Evolutionary conservation across 2,329 filamentous ascomycete species (phyloP), one percentile per base, ranked within the genome.

Genomic region (Nigrospora osmanthi): DNA sequence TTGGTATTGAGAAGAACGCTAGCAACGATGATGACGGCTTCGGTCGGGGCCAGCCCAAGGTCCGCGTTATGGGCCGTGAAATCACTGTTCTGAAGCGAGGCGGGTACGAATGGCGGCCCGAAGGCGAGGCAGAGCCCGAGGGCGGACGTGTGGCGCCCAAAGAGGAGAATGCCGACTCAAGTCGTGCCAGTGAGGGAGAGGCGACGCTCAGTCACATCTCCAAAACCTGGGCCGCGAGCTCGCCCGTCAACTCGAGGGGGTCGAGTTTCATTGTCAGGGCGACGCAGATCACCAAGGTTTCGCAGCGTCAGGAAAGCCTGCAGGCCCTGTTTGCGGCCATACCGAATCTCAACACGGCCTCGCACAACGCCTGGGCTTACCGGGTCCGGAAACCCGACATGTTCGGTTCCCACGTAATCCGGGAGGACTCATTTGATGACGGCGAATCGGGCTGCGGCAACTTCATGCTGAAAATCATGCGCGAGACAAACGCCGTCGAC

Each of bases 41-140:
- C 73, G 85, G 83, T 0, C 75, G 83, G 47, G 87, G 88, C 0
- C 87, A 93, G 61, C 87, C 88, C 0, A 75, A 76, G 28, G 72
- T 91, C 4, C 81, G 65, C 44, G 74, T 94, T 11, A 76, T 93
- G 73, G 85, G 84, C 0, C 76, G 87, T 43, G 81, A 89, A 42
- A 69, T 94, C 13, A 74, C 77, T 4, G 85, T 93, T 1, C 70
- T 95, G 54, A 89, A 88, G 63, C 72, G 89, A 53, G 82, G 85
- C 60, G 87, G 85, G 2, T 93, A 93, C 59, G 70, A 78, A 47
- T 80, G 76, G 72, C 65, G 65, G 35, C 41, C 46, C 14, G 52
- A 34, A 40, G 43, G 49, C 45, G 23, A 28, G 23, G 23, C 23
- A 10, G 5, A 28, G 23, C 23, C 23, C 5, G 5, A 6, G 4